A percentile compares a stretch with the other conserved stretches of the same genome.
Conservation (phyloP, 2,329 filamentous ascomycete species). For the Sarocladiaceae sp. region DNA sequence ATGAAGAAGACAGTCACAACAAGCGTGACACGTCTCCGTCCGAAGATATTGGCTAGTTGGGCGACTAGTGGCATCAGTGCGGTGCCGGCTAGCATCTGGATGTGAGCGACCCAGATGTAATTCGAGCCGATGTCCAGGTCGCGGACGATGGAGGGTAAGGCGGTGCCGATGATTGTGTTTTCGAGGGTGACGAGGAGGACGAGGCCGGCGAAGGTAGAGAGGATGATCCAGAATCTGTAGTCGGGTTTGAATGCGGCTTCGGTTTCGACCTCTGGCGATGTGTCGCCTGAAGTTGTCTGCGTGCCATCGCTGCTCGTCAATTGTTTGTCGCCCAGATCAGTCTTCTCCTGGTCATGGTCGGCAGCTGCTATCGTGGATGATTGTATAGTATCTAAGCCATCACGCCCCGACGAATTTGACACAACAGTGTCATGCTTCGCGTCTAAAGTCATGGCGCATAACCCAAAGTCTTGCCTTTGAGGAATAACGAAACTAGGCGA, state of each 20-base stretch:
- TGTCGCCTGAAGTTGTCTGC: too few relatives aligned
- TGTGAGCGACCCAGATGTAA: constrained; percentile 22
- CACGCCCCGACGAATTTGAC: too few relatives aligned
- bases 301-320: too few relatives aligned
- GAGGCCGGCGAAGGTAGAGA: constrained; percentile 9
- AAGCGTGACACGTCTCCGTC: constrained; percentile 37
- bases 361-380: too few relatives aligned
- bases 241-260: background rate
- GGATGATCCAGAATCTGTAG: constrained; percentile 17
- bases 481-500: too few relatives aligned
- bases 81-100: constrained; percentile 11
- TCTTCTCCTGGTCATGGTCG: too few relatives aligned
- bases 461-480: too few relatives aligned
- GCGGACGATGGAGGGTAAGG: constrained; percentile 21
- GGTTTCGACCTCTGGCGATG: background rate
- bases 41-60: constrained; percentile 45
- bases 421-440: too few relatives aligned
- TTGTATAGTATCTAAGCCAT: too few relatives aligned
- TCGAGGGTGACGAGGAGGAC: constrained; percentile 22
- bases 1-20: constrained; percentile 17
- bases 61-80: constrained; percentile 44
- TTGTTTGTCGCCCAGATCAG: too few relatives aligned
- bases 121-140: constrained; percentile 15
- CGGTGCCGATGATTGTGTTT: constrained; percentile 24
- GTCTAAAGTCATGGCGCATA: too few relatives aligned